Base-by-base conservation (phyloP, 495 filamentous ascomycete species). In the Pyrenopolyporus hunteri region DNA sequence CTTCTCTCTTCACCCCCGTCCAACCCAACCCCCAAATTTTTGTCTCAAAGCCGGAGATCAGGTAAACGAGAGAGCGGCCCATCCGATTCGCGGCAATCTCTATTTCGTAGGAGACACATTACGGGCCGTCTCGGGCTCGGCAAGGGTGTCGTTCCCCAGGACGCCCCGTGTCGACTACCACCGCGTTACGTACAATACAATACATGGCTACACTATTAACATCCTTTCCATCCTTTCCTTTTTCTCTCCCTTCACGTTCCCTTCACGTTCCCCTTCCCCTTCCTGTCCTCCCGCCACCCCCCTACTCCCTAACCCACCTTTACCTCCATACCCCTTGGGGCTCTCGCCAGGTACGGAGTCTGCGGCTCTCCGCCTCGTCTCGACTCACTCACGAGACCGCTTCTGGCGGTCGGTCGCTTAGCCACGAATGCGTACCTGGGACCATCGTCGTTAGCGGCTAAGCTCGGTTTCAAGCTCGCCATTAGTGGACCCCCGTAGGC, bases 111-210 rank as follows among this genome's bases (percentile, higher is more conserved):
- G 35, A 50, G 35, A 35, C 29, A 45, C 14, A 28, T 25, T 53
- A 65, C 56, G 56, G 63, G 17, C 63, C 63, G 63, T 55, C 52
- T 66, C 63, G 63, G 63, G 51, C 57, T 66, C 63, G 63, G 63
- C 63, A 66, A 52, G 63, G 57, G 35, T n/a, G n/a, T 57, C 26
- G 43, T 10, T 25, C 45, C 51, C 59, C 58, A 50, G 58, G 40
- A 61, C 19, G 25, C 42, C 58, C 58, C 58, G 58, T 61, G 35
- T 44, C 10, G 7, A 32, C 49, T 45, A 14, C 26, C 44, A n/a
- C 14, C 4, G n/a, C n/a, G n/a, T n/a, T n/a, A n/a, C n/a, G n/a
- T n/a, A n/a, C n/a, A n/a, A n/a, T n/a, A n/a, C n/a, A n/a, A n/a
- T n/a, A n/a, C n/a, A n/a, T n/a, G n/a, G n/a, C n/a, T n/a, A n/a